Base-by-base conservation (phyloP, 148 eudicot species). In the Rhododendron kiyosumense region DNA sequence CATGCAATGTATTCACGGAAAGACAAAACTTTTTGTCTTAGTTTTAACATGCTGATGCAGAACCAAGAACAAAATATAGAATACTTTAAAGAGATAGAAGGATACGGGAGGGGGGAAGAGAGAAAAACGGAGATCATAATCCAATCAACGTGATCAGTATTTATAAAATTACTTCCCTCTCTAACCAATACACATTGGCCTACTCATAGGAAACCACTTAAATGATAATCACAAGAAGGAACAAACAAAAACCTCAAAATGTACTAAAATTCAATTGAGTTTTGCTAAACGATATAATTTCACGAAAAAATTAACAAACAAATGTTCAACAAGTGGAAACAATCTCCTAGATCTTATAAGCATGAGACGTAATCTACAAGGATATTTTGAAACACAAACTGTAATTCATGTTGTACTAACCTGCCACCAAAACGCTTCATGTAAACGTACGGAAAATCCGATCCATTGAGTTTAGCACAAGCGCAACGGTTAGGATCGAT, bases 381-480 rank as follows among this genome's bases (percentile, higher is more conserved):
- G 32, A 12, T 61, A 6, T 10, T 32, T 38, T 12, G 3, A 63
- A 85, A 74, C 32, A 43, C 41, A n/a, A 3, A 61, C 20, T 14
- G 51, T 41, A 54, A 24, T 41, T 36, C 17, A 13, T 41, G 9
- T n/a, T 61, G 54, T 73, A 41, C 34, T 48, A 41, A 97, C 99
- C 99, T 94, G 85, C 98, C 98, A 87, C 98, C 98, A 88, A 91
- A 92, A 17, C 90, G 89, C 7, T 93, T 93, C 43, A 96, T 4
- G 61, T 54, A 54, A 54, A 54, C 99, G 84, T 96, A 96, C 0
- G 99, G 98, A 59, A 96, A 96, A 75, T 96, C 99, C 13, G 91
- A 87, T 17, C 95, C 95, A 84, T 96, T 96, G 12, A 91, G 92
- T 87, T 89, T 86, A 14, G 96, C 98, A 92, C 99, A 96, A 57